Conservation (phyloP, 2,329 filamentous ascomycete species). For the Nothomitra cinnamomea region DNA sequence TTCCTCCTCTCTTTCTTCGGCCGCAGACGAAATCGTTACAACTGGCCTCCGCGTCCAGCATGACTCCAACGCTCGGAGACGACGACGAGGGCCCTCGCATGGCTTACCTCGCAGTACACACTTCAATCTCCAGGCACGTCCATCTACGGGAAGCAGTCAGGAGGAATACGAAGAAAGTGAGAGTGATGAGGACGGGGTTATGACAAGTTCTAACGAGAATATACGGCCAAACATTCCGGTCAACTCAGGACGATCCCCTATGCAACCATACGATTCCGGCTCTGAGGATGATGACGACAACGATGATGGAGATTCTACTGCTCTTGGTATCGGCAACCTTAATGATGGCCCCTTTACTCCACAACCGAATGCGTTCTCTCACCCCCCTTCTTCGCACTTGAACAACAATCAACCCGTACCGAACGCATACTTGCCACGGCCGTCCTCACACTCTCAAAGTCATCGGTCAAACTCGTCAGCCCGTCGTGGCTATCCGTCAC, state of each 20-base stretch:
- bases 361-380: conserved; percentile 82
- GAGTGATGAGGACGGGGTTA: conserved; percentile 62
- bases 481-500: conserved; percentile 23
- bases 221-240: conserved; percentile 18
- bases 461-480: conserved; percentile 13
- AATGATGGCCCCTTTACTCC: conserved; percentile 50
- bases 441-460: background rate
- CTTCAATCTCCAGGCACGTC: conserved; percentile 26
- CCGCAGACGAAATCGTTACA: conserved; percentile 73
- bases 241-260: background rate
- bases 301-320: conserved; percentile 67
- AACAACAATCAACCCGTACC: background rate
- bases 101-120: conserved; percentile 24
- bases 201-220: conserved; percentile 47
- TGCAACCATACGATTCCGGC: background rate
- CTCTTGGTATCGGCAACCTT: conserved; percentile 45
- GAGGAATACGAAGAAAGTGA: conserved; percentile 92
- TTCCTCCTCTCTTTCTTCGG: conserved; percentile 68
- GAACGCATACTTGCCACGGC: background rate
- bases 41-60: conserved; percentile 65
- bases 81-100: conserved; percentile 28
- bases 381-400: conserved; percentile 44
- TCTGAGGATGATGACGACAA: conserved; percentile 31
- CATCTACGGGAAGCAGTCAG: conserved; percentile 52
- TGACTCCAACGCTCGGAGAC: conserved; percentile 43